Conservation (phyloP, 768 basidiomycete species). For the Boletus vinaceobasis region DNA sequence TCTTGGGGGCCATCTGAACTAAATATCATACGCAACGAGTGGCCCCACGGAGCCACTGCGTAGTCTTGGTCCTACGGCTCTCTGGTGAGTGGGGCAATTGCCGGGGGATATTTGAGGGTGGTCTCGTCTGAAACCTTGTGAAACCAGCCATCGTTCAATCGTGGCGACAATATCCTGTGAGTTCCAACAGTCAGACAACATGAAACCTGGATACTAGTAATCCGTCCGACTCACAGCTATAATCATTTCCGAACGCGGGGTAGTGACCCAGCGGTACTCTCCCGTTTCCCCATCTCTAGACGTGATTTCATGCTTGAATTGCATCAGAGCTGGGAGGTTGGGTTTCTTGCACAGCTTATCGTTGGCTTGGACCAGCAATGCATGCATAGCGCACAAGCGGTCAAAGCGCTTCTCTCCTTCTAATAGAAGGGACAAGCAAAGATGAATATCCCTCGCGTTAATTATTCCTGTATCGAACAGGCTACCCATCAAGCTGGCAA, state of each 20-base stretch:
- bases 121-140: slow-evolving; percentile 22
- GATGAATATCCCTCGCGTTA: slow-evolving; percentile 25
- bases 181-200: not conserved
- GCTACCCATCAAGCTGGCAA: slow-evolving; percentile 33
- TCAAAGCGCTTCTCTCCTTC: slow-evolving; percentile 21
- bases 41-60: not conserved
- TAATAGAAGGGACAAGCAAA: slow-evolving; percentile 27
- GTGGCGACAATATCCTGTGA: slow-evolving; percentile 25
- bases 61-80: slow-evolving; percentile 26
- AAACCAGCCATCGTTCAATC: slow-evolving; percentile 27
- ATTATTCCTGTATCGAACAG: slow-evolving; percentile 27
- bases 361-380: slow-evolving; percentile 31
- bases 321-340: slow-evolving; percentile 14
- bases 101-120: not conserved
- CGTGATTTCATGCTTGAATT: slow-evolving; percentile 19
- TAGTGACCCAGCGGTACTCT: slow-evolving; percentile 21
- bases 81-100: slow-evolving; percentile 9
- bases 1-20: not conserved
- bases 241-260: slow-evolving; percentile 13
- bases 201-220: not conserved
- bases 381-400: slow-evolving; percentile 35
- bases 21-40: not conserved
- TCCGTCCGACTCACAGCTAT: slow-evolving; percentile 16
- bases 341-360: slow-evolving; percentile 31
- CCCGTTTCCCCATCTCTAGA: slow-evolving; percentile 9